These are phyloP conservation scores for Anethum foeniculum DNA, from an alignment of 140 eudicot genomes.

Conservation along the genomic window DNA sequence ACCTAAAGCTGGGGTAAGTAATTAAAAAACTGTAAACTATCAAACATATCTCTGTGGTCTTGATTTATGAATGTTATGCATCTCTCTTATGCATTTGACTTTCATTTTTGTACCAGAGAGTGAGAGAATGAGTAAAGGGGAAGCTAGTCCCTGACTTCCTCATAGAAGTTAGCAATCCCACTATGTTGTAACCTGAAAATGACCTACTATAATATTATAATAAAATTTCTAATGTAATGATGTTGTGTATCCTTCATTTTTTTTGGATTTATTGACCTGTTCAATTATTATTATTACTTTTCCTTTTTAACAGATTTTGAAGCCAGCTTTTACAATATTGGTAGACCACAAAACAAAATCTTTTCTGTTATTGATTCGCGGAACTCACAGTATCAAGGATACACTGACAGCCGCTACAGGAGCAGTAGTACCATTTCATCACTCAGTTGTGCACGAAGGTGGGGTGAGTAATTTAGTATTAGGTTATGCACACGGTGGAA, in stretches of 20 bases:
- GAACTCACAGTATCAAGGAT: slow-evolving; percentile 95
- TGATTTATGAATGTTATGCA: not conserved
- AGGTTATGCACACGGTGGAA: slow-evolving; percentile 98
- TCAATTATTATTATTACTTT: not conserved
- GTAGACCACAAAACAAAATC: slow-evolving; percentile 58
- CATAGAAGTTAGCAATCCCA: not conserved
- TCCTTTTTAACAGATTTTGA: slow-evolving; percentile 63
- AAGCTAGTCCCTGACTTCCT: not conserved
- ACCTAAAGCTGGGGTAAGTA: slow-evolving; percentile 96
- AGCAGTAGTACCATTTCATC: slow-evolving; percentile 97
- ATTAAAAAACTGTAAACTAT: not conserved
- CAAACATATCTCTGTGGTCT: not conserved
- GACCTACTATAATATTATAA: not conserved
- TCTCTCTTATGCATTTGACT: not conserved
- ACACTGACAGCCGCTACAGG: slow-evolving; percentile 96
- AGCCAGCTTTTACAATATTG: slow-evolving; percentile 90
- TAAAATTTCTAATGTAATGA: not conserved
- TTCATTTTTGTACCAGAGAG: not conserved
- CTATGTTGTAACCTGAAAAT: not conserved
- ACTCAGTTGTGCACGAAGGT: slow-evolving; percentile 81
- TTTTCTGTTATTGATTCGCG: slow-evolving; percentile 80
- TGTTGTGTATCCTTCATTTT: not conserved
- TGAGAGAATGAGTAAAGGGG: not conserved
- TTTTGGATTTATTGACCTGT: not conserved
- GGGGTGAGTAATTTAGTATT: slow-evolving; percentile 77